These are phyloP conservation scores for Scedosporium minutisporum DNA, from an alignment of 2,329 filamentous ascomycete species.

Conservation along the genomic window DNA sequence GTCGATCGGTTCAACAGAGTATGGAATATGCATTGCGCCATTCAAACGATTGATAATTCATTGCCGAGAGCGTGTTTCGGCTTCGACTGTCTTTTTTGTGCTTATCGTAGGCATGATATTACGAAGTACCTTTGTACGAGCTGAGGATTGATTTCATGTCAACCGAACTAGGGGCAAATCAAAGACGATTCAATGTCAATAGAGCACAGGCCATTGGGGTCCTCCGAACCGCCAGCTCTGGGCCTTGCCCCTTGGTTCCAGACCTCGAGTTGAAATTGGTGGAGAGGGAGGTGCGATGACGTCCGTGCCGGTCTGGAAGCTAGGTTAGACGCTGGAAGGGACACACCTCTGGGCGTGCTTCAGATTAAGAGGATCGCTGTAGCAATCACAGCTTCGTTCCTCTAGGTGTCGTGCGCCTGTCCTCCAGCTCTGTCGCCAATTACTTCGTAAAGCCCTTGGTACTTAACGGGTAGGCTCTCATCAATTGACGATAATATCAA, in stretches of 20 bases:
- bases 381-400: neutral
- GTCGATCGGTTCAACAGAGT: neutral
- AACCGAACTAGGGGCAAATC: too few relatives aligned
- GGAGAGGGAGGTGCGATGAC: neutral
- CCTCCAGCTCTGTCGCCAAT: neutral
- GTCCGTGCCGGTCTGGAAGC: neutral
- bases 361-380: constrained; percentile 3
- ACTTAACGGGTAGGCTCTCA: neutral
- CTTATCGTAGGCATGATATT: neutral
- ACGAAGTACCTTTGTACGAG: too few relatives aligned
- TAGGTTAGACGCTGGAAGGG: neutral
- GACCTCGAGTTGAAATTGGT: neutral
- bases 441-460: too few relatives aligned
- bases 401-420: too few relatives aligned
- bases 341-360: neutral
- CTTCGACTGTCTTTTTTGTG: neutral
- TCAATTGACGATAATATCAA: too few relatives aligned
- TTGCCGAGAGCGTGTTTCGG: neutral
- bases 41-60: neutral
- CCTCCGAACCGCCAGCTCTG: neutral
- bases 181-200: too few relatives aligned
- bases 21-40: neutral
- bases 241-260: neutral
- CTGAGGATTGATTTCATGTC: too few relatives aligned
- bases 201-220: too few relatives aligned